Base-by-base conservation (phyloP, 352 stramenopile species). In the Phytophthora capsici region DNA sequence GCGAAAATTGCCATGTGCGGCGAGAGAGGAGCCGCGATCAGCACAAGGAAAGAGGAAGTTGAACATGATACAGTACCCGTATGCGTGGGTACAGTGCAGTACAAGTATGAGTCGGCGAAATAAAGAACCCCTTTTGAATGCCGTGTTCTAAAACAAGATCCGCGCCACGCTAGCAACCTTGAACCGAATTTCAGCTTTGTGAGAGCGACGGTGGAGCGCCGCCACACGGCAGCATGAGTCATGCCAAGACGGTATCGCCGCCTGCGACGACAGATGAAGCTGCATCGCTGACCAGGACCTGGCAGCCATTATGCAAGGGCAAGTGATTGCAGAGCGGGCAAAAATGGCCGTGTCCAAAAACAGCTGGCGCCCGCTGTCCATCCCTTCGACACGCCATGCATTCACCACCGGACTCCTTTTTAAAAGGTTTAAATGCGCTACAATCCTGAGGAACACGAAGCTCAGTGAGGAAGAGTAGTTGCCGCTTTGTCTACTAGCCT, bases 271-370 rank as follows among this genome's bases (percentile, higher is more conserved):
- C 36, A 41, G 16, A 41, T 41, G 17, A 46, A 46, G n/a, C 38
- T 13, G n/a, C 38, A 17, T 20, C 7, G 16, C 36, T 17, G 19
- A 25, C 20, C 52, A 32, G 5, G 53, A 25, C 53, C 3, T 36
- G 32, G 46, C 37, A 65, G 57, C 57, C 57, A 58, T 45, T 48
- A 58, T 54, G 10, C n/a, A 38, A 32, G 23, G 46, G 41, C 16
- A 23, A 53, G 16, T 65, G 58, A 68, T 57, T 43, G 47, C 53
- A 61, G 36, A 41, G 51, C 38, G 19, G 51, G 40, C 44, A 50
- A 22, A 58, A 64, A 57, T 54, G 46, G 19, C 60, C 63, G 63
- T 71, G 63, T 71, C 55, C 32, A 66, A 66, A 55, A 60, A 41
- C 63, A 66, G 47, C 26, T 66, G 55, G 17, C 8, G 8, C 14